These are phyloP conservation scores for Pseudomonodictys pantanalensis DNA, from an alignment of 495 filamentous ascomycete genomes.

Conservation along the genomic window DNA sequence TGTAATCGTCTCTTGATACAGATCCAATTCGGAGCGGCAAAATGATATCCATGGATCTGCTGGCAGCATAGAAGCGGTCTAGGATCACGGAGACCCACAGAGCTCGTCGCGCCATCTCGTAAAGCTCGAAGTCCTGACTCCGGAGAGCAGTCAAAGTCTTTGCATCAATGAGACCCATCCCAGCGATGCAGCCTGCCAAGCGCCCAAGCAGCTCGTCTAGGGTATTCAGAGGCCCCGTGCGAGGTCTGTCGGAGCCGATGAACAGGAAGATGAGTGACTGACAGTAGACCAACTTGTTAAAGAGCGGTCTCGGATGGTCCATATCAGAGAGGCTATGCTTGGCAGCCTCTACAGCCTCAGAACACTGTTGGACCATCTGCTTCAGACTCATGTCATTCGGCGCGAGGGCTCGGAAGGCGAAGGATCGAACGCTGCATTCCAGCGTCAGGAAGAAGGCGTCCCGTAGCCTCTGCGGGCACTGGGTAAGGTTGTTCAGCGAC, in stretches of 20 bases:
- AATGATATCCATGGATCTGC: conserved; percentile 13
- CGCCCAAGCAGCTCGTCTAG: conserved; percentile 23
- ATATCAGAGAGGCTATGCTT: conserved; percentile 16
- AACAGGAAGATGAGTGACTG: conserved; percentile 21
- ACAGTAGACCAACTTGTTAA: conserved; percentile 23
- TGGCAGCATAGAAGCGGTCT: conserved; percentile 30
- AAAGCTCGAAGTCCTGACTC: conserved; percentile 23
- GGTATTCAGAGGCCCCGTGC: conserved; percentile 7
- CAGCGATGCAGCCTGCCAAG: conserved; percentile 24
- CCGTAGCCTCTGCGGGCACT: conserved; percentile 23
- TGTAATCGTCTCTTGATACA: conserved; percentile 20
- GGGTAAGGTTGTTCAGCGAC: conserved; percentile 17
- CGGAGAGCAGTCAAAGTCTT: conserved; percentile 12
- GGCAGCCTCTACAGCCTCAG: conserved; percentile 14
- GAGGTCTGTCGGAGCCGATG: conserved; percentile 25
- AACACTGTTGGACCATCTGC: conserved; percentile 19
- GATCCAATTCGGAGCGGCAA: conserved; percentile 18
- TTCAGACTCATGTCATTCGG: conserved; percentile 6
- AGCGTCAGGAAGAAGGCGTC: conserved; percentile 28
- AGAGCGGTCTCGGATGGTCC: conserved; percentile 18
- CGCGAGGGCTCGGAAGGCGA: conserved; percentile 5
- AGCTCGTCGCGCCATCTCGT: conserved; percentile 21
- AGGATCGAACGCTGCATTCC: conserved; percentile 24
- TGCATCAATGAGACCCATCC: conserved; percentile 22
- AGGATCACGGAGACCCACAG: conserved; percentile 30